Evolutionary conservation across 192 early-diverging fungal genomes (phyloP), one percentile per base, ranked within the genome.

Genomic region (Diversispora epigaea): DNA sequence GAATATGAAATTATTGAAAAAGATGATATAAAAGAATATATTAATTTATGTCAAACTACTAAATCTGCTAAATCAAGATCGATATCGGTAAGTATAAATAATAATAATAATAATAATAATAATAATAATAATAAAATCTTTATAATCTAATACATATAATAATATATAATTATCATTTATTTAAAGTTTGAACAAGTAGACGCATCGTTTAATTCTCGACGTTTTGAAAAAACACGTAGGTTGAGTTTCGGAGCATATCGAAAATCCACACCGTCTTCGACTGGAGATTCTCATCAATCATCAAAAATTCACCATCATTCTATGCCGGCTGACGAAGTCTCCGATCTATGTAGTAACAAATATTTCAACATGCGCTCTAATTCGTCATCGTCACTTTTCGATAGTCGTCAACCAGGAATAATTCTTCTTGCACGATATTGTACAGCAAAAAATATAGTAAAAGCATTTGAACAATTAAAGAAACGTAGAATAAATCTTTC

Each of bases 391-490:
- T 54, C 50, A 10, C n/a, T 54, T 17, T 54, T 54, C 43, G 41
- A 64, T 45, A 44, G 9, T 64, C 62, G 41, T 6, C 62, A 64
- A 64, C 62, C 62, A 19, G 39, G n/a, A 44, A 17, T 64, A 43
- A 44, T 45, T 44, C 43, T 64, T 8, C 15, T 64, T 10, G 40
- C 62, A 43, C 32, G 62, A 17, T 64, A 64, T 44, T 32, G 39
- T 8, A 15, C 39, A n/a, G 15, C 41, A 64, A 64, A 64, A 41
- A 64, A n/a, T 9, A 64, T 64, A 43, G 44, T 64, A 43, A 8
- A 32, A 45, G 62, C 39, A n/a, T 64, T 64, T 41, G 39, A 64
- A 43, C 15, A 14, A 17, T 64, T 45, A 64, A 64, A 64, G 62
- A 64, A 43, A 10, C 32, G n/a, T 14, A 40, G 62, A 21, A n/a